These are phyloP conservation scores for Abelmoschus esculentus DNA, from an alignment of 345 rosid genomes.

Conservation along the genomic window DNA sequence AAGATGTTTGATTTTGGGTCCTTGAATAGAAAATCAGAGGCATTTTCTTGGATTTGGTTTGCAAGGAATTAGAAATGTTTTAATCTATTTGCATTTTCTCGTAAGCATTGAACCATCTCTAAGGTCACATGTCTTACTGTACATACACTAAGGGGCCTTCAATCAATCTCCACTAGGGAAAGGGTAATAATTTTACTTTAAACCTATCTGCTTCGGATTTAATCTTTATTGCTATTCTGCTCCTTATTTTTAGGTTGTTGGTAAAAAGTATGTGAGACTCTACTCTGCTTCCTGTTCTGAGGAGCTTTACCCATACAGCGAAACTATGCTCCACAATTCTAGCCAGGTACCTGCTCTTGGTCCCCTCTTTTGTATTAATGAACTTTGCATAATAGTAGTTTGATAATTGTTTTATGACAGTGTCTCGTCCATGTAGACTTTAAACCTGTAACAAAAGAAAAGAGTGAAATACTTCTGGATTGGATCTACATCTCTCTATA, in stretches of 20 bases:
- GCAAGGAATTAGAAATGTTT: too few species aligned
- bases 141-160: neutral
- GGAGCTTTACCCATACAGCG: conserved; percentile 74
- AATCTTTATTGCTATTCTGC: neutral
- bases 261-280: conserved; percentile 82
- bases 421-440: neutral
- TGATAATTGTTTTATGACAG: neutral
- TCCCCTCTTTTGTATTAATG: too few species aligned
- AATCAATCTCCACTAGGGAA: neutral
- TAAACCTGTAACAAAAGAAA: neutral
- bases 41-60: too few species aligned
- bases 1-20: too few species aligned
- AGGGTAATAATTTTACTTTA: neutral
- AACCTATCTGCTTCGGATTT: neutral
- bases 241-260: conserved; percentile 62
- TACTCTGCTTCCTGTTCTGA: conserved; percentile 46
- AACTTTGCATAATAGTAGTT: too few species aligned
- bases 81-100: too few species aligned
- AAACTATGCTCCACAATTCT: conserved; percentile 87
- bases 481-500: neutral
- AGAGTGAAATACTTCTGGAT: neutral
- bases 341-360: conserved; percentile 56
- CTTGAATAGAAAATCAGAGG: too few species aligned
- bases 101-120: too few species aligned
- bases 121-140: too few species aligned